These are phyloP conservation scores for Rosa hybrid DNA, from an alignment of 331 rosid species.

Conservation along the genomic window DNA sequence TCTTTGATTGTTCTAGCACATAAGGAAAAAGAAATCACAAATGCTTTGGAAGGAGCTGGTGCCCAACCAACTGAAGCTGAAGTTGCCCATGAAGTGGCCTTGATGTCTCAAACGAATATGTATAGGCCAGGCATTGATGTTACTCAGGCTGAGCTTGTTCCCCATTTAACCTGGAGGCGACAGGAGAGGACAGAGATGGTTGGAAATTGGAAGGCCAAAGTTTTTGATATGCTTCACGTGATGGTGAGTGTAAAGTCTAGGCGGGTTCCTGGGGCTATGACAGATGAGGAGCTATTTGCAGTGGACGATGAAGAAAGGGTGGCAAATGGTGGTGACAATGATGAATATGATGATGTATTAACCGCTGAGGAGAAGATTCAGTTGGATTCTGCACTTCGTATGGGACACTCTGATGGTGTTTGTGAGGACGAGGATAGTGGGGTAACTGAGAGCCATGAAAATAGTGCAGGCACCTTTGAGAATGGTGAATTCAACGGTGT, in stretches of 20 bases:
- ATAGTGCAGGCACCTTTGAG: constrained; percentile 60
- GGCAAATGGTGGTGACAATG: constrained; percentile 74
- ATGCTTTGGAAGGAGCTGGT: constrained; percentile 99
- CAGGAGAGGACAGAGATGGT: constrained; percentile 96
- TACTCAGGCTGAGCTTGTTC: constrained; percentile 95
- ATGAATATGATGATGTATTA: constrained; percentile 87
- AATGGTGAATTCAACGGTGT: constrained; percentile 69
- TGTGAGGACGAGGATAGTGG: constrained; percentile 83
- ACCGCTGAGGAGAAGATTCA: constrained; percentile 95
- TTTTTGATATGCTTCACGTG: constrained; percentile 96
- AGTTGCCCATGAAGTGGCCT: constrained; percentile 92
- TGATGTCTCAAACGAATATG: constrained; percentile 96
- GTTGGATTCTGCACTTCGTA: constrained; percentile 86
- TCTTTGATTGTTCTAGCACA: constrained; percentile 95
- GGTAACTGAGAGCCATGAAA: constrained; percentile 59
- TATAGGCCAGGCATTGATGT: constrained; percentile 98
- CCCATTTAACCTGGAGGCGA: constrained; percentile 96
- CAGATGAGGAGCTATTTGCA: constrained; percentile 96
- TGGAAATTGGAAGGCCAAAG: constrained; percentile 96
- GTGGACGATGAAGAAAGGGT: constrained; percentile 81
- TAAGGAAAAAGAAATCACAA: constrained; percentile 90
- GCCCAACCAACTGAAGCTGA: constrained; percentile 93
- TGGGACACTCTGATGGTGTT: constrained; percentile 72
- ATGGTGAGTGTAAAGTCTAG: constrained; percentile 99
- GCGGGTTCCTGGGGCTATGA: constrained; percentile 99